Base-by-base conservation (phyloP, 306 rosid genomes). In the Acacia acuminata region DNA sequence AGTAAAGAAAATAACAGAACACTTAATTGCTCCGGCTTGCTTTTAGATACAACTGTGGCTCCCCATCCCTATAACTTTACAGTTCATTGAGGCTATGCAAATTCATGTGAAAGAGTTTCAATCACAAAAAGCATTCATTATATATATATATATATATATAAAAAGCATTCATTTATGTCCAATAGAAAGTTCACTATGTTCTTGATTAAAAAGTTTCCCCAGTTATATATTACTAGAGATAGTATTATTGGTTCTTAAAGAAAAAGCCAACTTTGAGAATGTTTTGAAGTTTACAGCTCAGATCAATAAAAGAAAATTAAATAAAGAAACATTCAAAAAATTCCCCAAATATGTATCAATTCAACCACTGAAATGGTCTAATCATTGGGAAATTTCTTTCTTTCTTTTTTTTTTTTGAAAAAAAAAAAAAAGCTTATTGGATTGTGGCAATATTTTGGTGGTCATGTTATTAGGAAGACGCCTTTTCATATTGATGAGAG, bases 101-200 rank as follows among this genome's bases (percentile, higher is more conserved):
- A 78, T 78, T 84, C 91, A 85, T 64, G 86, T 83, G 75, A 81
- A 80, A 69, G n/a, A 77, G 76, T 32, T 75, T 34, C 47, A 69
- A 44, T 50, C 47, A 72, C 68, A 61, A 32, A 61, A 20, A 63
- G 53, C 25, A 73, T n/a, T 60, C 79, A 78, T 77, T n/a, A n/a
- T n/a, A n/a, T n/a, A n/a, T n/a, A n/a, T n/a, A n/a, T n/a, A n/a
- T n/a, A n/a, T n/a, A n/a, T n/a, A n/a, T n/a, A n/a, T n/a, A 61
- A 32, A 61, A 19, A 63, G 53, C 25, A 73, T n/a, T 60, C 79
- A 78, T 77, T 77, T 20, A 77, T 71, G 44, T 55, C 53, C 67
- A 67, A 55, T 42, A 43, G 66, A 61, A 53, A 43, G 77, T 32
- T n/a, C 24, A 10, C 60, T 43, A n/a, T 82, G 74, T 24, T 71